Base-by-base conservation (phyloP, 495 filamentous ascomycete genomes). In the Aspergillus nanangensis region DNA sequence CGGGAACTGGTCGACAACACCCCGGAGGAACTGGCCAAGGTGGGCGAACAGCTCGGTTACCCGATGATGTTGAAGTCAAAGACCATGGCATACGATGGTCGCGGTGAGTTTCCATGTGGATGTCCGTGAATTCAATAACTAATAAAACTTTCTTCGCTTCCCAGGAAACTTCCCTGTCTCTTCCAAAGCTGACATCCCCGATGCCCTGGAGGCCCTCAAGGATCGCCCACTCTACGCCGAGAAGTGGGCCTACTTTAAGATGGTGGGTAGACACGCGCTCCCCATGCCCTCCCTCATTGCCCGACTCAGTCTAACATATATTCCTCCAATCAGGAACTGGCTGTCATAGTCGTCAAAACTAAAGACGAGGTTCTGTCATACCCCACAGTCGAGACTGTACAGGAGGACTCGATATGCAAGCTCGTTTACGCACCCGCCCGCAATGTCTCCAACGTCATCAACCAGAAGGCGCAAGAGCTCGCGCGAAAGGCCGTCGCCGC, bases 61-160 rank as follows among this genome's bases (percentile, higher is more conserved):
- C 94, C 93, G 9, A 84, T 90, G 66, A 97, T 98, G 91, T 72
- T 98, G 40, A 98, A 98, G 71, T 85, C 87, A 2, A 80, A 90
- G 55, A 96, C 86, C 39, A 83, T 92, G 61, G 92, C 90, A 24
- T 98, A 98, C 57, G 93, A 98, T 66, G 93, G 93, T 24, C 78
- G 90, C 14, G 92, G 70, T 73, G 49, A 48, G 65, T 58, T 15
- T 15, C 36, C 25, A 25, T 15, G 21, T 20, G 17, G 18, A 10
- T 24, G 5, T 18, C 45, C 14, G 5, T 17, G 14, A 8, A 32
- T 25, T 3, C 20, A 25, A 34, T 5, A 29, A 19, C 39, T 50
- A 31, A 38, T 23, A 45, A 8, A 14, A 9, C 10, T 14, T 18
- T 9, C n/a, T n/a, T 11, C 33, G 13, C 5, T 29, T 38, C 15